These are phyloP conservation scores for Aspergillus avenaceus DNA, from an alignment of 495 filamentous ascomycete species.

Conservation along the genomic window DNA sequence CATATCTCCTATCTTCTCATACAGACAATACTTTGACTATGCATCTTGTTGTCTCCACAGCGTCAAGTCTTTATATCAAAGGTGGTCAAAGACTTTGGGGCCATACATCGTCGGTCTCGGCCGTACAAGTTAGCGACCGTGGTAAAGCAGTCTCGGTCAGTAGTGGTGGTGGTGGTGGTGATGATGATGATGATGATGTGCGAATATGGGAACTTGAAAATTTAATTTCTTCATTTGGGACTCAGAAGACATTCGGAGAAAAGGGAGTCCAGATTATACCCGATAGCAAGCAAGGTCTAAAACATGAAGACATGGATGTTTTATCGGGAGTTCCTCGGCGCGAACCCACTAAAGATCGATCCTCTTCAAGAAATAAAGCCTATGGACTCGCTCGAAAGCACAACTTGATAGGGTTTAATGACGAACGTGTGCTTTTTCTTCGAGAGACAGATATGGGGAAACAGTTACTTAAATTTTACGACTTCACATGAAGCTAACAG, in stretches of 20 bases:
- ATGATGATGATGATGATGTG: no score
- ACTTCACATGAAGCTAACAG: constrained; percentile 63
- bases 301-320: constrained; percentile 7
- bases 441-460: constrained; percentile 63
- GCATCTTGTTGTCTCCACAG: constrained; percentile 75
- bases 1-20: constrained; percentile 84
- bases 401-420: constrained; percentile 86
- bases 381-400: constrained; percentile 22
- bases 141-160: constrained; percentile 92
- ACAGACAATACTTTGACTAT: constrained; percentile 90
- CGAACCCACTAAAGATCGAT: background rate
- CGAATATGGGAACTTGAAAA: constrained; percentile 93
- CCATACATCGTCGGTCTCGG: constrained; percentile 86
- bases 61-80: constrained; percentile 62
- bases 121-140: constrained; percentile 77
- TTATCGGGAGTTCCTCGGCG: constrained; percentile 13
- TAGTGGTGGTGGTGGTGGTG: constrained; percentile 62
- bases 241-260: constrained; percentile 37
- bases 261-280: constrained; percentile 53
- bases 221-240: constrained; percentile 47
- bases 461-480: constrained; percentile 81
- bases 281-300: constrained; percentile 20
- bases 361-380: background rate
- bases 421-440: constrained; percentile 85
- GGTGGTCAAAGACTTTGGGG: constrained; percentile 81